phyloP scores from a whole-genome alignment of 2,329 filamentous ascomycete species.

The Colletotrichum lini region DNA sequence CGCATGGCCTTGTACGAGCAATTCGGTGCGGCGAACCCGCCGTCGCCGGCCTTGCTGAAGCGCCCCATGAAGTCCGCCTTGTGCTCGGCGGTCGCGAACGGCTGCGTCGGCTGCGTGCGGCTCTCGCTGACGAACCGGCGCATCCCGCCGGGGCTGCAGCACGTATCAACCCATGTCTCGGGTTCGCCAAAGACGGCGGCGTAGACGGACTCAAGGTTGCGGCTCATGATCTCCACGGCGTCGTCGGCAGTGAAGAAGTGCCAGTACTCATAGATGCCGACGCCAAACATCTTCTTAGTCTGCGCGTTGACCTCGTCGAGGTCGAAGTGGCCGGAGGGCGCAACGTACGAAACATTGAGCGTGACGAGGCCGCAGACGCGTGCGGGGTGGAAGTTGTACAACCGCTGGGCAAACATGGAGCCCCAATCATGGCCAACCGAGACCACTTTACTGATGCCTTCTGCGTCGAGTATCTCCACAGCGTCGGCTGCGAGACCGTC shows the following conservation, averaged over 20 bases:
- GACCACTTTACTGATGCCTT: conserved; percentile 53
- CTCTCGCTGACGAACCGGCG: conserved; percentile 47
- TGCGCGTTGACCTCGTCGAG: conserved; percentile 52
- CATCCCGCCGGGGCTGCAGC: conserved; percentile 54
- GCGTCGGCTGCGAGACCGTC: conserved; percentile 55
- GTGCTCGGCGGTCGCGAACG: conserved; percentile 47
- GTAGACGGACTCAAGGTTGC: conserved; percentile 56
- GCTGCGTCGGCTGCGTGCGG: conserved; percentile 44
- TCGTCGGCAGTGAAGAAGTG: conserved; percentile 59
- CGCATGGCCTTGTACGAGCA: conserved; percentile 49
- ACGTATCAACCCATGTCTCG: conserved; percentile 51
- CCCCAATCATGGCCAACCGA: conserved; percentile 68
- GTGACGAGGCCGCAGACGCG: conserved; percentile 58
- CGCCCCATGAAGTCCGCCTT: conserved; percentile 47
- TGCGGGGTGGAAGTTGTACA: conserved; percentile 58
- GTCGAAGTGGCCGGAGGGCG: conserved; percentile 53
- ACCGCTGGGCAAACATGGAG: conserved; percentile 53
- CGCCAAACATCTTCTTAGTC: conserved; percentile 53
- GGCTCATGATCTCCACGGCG: conserved; percentile 53
- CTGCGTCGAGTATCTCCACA: conserved; percentile 56
- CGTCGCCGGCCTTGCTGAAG: conserved; percentile 44
- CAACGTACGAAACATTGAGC: conserved; percentile 58
- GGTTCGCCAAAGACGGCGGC: conserved; percentile 51
- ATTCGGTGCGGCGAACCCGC: conserved; percentile 48
- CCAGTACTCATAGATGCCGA: conserved; percentile 60